Conservation (phyloP, 1,139 yeast species). For the Candida smagusa region DNA sequence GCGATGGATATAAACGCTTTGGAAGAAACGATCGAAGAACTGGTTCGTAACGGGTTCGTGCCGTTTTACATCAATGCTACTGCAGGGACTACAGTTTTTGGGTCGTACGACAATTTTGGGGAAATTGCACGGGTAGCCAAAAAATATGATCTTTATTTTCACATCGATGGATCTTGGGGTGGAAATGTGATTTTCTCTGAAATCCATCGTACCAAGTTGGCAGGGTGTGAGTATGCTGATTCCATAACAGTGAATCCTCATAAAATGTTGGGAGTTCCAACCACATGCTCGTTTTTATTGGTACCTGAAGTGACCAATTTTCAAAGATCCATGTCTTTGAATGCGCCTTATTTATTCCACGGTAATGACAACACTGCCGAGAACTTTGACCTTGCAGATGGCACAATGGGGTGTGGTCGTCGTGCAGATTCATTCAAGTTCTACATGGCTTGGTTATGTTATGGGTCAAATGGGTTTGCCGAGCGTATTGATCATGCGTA, state of each 20-base stretch:
- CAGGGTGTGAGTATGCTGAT: conserved; percentile 65
- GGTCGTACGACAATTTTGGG: conserved; percentile 71
- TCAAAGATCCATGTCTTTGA: conserved; percentile 69
- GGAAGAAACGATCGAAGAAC: conserved; percentile 39
- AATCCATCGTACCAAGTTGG: conserved; percentile 43
- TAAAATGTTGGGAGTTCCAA: conserved; percentile 88
- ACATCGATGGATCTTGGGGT: conserved; percentile 91
- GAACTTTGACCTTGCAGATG: conserved; percentile 79
- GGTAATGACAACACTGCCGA: conserved; percentile 49
- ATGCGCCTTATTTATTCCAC: conserved; percentile 83
- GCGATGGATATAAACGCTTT: conserved; percentile 51
- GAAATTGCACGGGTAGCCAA: conserved; percentile 55
- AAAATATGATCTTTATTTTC: conserved; percentile 64
- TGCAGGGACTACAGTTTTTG: conserved; percentile 88
- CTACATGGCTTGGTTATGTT: conserved; percentile 79
- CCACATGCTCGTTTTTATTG: conserved; percentile 77
- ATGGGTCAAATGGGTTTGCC: conserved; percentile 58
- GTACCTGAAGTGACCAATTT: conserved; percentile 66
- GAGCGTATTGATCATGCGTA: conserved; percentile 71
- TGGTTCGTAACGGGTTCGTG: conserved; percentile 53
- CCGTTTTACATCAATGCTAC: conserved; percentile 81
- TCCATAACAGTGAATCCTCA: conserved; percentile 87
- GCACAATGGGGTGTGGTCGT: conserved; percentile 92
- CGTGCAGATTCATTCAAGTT: conserved; percentile 79
- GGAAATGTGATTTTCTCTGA: conserved; percentile 74